Evolutionary conservation across 257 asterid genomes (phyloP), one percentile per base, ranked within the genome.

Genomic region (Penstemon barbatus): DNA sequence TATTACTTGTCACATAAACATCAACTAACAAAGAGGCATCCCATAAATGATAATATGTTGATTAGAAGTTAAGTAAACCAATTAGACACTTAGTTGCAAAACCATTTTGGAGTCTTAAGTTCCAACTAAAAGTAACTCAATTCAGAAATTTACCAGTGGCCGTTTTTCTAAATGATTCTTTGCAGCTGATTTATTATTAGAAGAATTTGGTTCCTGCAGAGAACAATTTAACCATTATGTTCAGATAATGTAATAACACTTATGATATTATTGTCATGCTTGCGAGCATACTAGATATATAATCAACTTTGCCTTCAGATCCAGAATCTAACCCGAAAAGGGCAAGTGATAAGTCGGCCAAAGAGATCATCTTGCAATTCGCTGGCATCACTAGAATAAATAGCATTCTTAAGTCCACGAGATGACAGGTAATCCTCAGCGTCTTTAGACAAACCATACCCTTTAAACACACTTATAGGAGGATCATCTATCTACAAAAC

Each of bases 401-500:
- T 86, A 12, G 97, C 82, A 82, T 84, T 87, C 77, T 82, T 87
- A 63, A 94, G 95, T 61, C 97, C 99, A 56, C 76, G 90, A 54
- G 92, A 79, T 8, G 96, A 77, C 70, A 94, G 92, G 76, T 84
- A 83, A 37, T 78, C 88, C 86, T 89, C 97, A 57, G 96, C 86
- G 66, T 87, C 86, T 78, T 80, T 84, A 45, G 93, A 73, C 83
- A 94, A 63, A 64, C 84, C 81, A 71, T 88, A 83, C 55, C 97
- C 99, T 85, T 91, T 94, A 61, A 63, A 91, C 59, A 94, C 90
- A 57, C 86, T 82, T 60, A 94, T 52, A 12, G 86, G 64, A 55
- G 90, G 81, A 64, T 89, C 96, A 51, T 80, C 81, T 64, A 41
- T 85, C 97, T 90, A 77, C 77, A 84, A 65, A 15, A 55, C 38